A percentile compares a stretch with the other conserved stretches of the same genome.
These are phyloP conservation scores for Aspergillus neotritici DNA, from an alignment of 2,329 filamentous ascomycete species.

Conservation along the genomic window DNA sequence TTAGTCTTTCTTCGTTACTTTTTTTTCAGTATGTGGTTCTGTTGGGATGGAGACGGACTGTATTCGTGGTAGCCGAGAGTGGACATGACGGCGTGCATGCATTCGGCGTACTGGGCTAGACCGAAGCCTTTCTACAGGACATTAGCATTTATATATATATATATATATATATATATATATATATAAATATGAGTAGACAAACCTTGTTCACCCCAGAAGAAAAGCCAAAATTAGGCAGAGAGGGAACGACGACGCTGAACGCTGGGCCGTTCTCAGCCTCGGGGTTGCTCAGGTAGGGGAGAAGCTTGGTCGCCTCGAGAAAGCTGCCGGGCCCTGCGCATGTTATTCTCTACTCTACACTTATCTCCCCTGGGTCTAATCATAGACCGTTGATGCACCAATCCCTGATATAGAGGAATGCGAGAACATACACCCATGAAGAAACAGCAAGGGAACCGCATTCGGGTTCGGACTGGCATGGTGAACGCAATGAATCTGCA, in stretches of 20 bases:
- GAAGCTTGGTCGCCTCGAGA: constrained; percentile 44
- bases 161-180: not conserved
- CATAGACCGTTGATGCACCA: too few species aligned
- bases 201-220: constrained; percentile 40
- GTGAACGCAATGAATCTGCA: constrained; percentile 62
- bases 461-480: constrained; percentile 46
- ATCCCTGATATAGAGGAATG: too few species aligned
- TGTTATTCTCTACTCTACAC: not conserved
- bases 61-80: constrained; percentile 61
- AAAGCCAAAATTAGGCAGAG: constrained; percentile 54
- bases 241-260: constrained; percentile 51
- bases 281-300: constrained; percentile 45
- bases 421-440: constrained; percentile 53
- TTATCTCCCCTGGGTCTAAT: not conserved
- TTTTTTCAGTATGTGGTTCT: not conserved
- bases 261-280: constrained; percentile 34
- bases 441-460: constrained; percentile 61
- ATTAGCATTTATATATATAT: not conserved
- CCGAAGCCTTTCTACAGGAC: constrained; percentile 50
- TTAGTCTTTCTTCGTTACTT: not conserved
- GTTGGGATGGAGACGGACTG: constrained; percentile 27
- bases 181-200: not conserved
- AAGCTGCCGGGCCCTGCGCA: constrained; percentile 58
- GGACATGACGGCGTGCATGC: constrained; percentile 62
- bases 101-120: constrained; percentile 57